Evolutionary conservation across 2,329 filamentous ascomycete genomes (phyloP).

Genomic region (Xylaria sp.): DNA sequence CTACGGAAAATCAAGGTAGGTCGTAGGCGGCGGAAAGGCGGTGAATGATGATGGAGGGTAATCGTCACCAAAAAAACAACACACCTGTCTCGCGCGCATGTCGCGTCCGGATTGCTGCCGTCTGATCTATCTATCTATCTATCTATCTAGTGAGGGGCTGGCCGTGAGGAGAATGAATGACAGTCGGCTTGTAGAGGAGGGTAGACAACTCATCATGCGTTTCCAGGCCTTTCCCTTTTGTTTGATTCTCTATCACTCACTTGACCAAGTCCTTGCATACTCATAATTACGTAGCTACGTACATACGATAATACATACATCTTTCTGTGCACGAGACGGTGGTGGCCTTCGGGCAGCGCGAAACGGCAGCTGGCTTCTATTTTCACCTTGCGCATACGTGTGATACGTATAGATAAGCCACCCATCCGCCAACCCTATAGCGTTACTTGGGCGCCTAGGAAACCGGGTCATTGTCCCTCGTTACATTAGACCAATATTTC

Average conservation of each 20-base stretch:
- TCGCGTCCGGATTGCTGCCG: constrained; percentile 24
- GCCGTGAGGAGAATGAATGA: constrained; percentile 11
- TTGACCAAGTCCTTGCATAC: constrained; percentile 33
- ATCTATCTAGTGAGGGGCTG: constrained; percentile 24
- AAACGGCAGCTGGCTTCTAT: not conserved
- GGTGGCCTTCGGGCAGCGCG: constrained; percentile 20
- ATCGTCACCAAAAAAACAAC: constrained; percentile 25
- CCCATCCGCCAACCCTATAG: constrained; percentile 31
- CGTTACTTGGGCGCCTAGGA: constrained; percentile 20
- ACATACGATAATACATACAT: not conserved
- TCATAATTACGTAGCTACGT: not conserved
- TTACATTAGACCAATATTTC: constrained; percentile 19
- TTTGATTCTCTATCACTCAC: constrained; percentile 26
- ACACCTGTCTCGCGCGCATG: constrained; percentile 21
- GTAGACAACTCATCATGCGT: constrained; percentile 44
- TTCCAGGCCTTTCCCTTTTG: constrained; percentile 32
- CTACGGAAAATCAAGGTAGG: not conserved
- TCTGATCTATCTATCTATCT: constrained; percentile 16
- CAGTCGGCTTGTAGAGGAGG: constrained; percentile 38
- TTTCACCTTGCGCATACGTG: not conserved
- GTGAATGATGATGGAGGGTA: constrained; percentile 30
- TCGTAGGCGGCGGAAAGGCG: constrained; percentile 29
- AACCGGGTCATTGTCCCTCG: constrained; percentile 20
- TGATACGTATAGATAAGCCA: constrained; percentile 22
- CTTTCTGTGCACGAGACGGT: constrained; percentile 12